Evolutionary conservation across 345 rosid genomes (phyloP).

Genomic region (Citrus australasica): DNA sequence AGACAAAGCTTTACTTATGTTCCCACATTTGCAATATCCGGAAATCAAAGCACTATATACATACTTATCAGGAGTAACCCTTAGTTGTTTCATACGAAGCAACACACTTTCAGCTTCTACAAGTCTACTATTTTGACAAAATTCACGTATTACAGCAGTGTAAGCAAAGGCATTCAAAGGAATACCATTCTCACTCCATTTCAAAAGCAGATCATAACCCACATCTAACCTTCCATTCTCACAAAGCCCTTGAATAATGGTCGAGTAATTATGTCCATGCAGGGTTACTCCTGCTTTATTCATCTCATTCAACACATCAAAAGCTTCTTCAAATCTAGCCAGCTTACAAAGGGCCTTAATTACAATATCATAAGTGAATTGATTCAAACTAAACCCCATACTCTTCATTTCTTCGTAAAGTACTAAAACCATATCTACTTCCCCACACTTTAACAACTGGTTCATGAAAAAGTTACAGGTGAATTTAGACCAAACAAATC

Average conservation of each 20-base stretch:
- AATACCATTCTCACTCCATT: conserved; percentile 20
- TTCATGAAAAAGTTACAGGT: conserved; percentile 66
- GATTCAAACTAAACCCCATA: conserved; percentile 44
- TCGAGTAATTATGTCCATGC: conserved; percentile 41
- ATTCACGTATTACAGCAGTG: conserved; percentile 48
- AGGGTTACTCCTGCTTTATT: conserved; percentile 39
- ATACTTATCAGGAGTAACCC: conserved; percentile 41
- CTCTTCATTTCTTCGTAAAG: conserved; percentile 46
- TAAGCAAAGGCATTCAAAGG: conserved; percentile 41
- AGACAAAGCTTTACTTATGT: conserved; percentile 42
- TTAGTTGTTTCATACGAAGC: conserved; percentile 44
- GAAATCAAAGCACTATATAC: conserved; percentile 43
- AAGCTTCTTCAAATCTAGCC: conserved; percentile 49
- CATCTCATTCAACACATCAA: conserved; percentile 40
- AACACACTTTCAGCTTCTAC: conserved; percentile 55
- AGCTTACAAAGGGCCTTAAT: conserved; percentile 62
- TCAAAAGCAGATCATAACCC: conserved; percentile 40
- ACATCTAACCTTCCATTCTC: conserved; percentile 31
- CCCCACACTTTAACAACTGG: conserved; percentile 38
- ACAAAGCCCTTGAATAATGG: conserved; percentile 71
- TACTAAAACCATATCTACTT: conserved; percentile 40
- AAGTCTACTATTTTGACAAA: conserved; percentile 55
- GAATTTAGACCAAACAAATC: conserved; percentile 35
- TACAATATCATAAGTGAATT: conserved; percentile 50
- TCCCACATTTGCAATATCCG: conserved; percentile 42